Evolutionary conservation across 805 yeast genomes (phyloP).

Genomic region (Maudiozyma turicensis): DNA sequence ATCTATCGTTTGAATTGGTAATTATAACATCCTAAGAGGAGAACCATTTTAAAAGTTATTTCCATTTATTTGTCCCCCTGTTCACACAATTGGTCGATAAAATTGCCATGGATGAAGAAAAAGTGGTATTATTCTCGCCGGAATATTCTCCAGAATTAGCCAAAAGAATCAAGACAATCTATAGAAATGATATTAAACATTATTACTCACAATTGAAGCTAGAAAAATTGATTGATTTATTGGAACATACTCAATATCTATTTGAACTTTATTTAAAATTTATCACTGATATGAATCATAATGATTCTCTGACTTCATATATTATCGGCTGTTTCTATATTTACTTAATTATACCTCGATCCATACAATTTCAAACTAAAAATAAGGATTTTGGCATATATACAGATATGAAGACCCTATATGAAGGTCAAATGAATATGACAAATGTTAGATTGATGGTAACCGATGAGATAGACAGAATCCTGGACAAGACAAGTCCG

Average conservation of each 20-base stretch:
- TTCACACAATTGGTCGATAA: not conserved
- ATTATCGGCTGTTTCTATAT: constrained; percentile 32
- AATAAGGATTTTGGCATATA: constrained; percentile 33
- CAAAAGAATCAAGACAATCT: constrained; percentile 16
- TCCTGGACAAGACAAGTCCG: constrained; percentile 15
- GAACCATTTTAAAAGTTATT: too few relatives aligned
- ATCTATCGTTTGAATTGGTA: too few relatives aligned
- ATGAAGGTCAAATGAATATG: constrained; percentile 32
- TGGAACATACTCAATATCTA: constrained; percentile 30
- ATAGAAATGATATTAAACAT: constrained; percentile 28
- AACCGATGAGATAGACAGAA: constrained; percentile 25
- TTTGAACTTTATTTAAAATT: constrained; percentile 28
- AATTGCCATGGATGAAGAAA: not conserved
- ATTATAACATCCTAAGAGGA: too few relatives aligned
- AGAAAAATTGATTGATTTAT: constrained; percentile 29
- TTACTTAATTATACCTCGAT: constrained; percentile 31
- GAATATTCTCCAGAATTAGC: constrained; percentile 33
- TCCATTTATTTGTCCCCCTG: not conserved
- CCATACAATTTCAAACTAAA: constrained; percentile 33
- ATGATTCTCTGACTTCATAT: constrained; percentile 27
- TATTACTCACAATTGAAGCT: constrained; percentile 26
- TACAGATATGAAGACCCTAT: constrained; percentile 28
- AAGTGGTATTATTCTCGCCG: constrained; percentile 25
- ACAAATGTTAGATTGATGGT: constrained; percentile 32
- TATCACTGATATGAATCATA: constrained; percentile 11